Percentiles rank a stretch among this genome's conserved stretches.
phyloP scores from a whole-genome alignment of 148 eudicot genomes.

The Vaccinium myrtillus region DNA sequence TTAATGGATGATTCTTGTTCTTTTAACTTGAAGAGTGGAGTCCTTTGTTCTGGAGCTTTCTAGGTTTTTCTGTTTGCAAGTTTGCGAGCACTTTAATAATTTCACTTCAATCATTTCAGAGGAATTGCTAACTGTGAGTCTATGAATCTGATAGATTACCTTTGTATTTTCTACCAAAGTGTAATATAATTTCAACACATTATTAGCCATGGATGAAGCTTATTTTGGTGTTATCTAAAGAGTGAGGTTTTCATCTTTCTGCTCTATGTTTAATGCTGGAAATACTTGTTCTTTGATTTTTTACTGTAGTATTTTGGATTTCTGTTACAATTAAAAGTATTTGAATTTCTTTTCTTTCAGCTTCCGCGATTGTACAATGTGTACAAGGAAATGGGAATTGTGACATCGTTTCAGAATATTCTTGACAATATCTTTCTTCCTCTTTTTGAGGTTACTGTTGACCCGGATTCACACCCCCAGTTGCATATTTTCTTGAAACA shows the following conservation, averaged over 20 bases:
- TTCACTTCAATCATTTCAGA: neutral
- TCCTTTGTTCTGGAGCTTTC: neutral
- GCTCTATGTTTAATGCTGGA: neutral
- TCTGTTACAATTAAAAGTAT: conserved; percentile 6
- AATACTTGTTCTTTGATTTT: neutral
- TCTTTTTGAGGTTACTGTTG: conserved; percentile 93
- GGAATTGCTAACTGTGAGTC: neutral
- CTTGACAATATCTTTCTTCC: conserved; percentile 99
- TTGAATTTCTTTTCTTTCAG: conserved; percentile 38
- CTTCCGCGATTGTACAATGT: conserved; percentile 92
- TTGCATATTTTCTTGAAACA: conserved; percentile 92
- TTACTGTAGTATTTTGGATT: neutral
- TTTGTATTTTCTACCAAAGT: too few relatives aligned
- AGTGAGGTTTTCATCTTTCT: neutral
- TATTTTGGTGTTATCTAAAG: conserved; percentile 8
- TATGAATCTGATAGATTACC: neutral
- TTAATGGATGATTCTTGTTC: neutral
- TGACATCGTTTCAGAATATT: conserved; percentile 91
- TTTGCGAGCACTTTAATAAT: neutral
- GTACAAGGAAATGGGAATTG: conserved; percentile 99
- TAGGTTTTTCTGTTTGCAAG: neutral
- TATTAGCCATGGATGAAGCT: neutral
- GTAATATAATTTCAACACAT: neutral
- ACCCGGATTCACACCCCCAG: conserved; percentile 97
- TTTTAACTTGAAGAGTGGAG: neutral